Base-by-base conservation (phyloP, 139 green algal species). In the Gonium pectorale region DNA sequence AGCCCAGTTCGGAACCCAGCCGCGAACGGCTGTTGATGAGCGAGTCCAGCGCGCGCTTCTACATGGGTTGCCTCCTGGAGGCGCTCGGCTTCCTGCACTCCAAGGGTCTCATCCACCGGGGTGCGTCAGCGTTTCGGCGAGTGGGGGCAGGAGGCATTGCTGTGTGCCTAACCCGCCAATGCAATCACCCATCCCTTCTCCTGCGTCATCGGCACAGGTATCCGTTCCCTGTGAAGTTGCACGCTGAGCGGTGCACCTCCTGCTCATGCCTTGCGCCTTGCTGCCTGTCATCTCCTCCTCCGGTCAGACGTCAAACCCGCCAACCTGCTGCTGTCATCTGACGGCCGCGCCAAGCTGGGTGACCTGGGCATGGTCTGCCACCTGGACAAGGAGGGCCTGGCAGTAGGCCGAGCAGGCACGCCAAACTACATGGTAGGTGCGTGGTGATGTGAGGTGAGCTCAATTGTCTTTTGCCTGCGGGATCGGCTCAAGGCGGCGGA, bases 311-410 rank as follows among this genome's bases (percentile, higher is more conserved):
- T 85, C 26, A 85, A 85, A 51, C 79, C 64, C 19, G 46, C 63
- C 26, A 85, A 85, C 79, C 33, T 85, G 35, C 51, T 85, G 7
- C 31, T 85, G 0, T 11, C 64, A 3, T 56, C 40, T 4, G 64
- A 85, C 64, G 79, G 79, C 2, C 44, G 46, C 1, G 79, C 79
- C 49, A 85, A 85, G 79, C 79, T 85, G 27, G 79, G 56, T 4
- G 79, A 85, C 51, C 64, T 85, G 46, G 79, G 79, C 79, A 77
- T 85, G 79, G 66, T 60, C 64, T 85, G 79, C 51, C 79, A 85
- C 49, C 46, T 84, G 44, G 63, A 66, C 63, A 26, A 29, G 46
- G 33, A 33, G 11, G 78, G 64, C 9, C 5, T 26, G 13, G 64
- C 64, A 0, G 46, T 6, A 29, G 79, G 79, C 19, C 24, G 79